Evolutionary conservation across 441 rosid genomes (phyloP), one percentile per base, ranked within the genome.

Genomic region (Gossypium trilobum): DNA sequence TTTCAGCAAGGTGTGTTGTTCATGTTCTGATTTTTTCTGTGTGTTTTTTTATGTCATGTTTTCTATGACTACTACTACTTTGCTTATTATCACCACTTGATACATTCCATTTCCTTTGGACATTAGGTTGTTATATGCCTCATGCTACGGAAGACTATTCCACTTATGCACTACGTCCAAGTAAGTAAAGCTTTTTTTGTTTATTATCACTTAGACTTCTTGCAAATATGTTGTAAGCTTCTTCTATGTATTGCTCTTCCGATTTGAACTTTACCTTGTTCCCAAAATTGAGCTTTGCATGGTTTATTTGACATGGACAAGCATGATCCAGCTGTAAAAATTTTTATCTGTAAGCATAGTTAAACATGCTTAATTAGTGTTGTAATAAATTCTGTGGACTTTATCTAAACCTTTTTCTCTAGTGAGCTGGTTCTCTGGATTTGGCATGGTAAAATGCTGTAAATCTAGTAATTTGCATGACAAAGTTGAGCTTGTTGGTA

Each of bases 111-210:
- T 73, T 79, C 14, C 74, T 70, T 44, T 78, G 76, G 73, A 29
- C 71, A 79, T 55, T 78, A 93, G 99, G 97, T 93, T 76, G 97
- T 90, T 77, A 78, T 90, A 70, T 96, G 99, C 80, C 91, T 93
- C 29, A 86, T 96, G 97, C 65, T 93, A 67, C 89, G 97, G 76
- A 96, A 89, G 91, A 91, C 96, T 25, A 86, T 87, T 11, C 82
- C 91, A 33, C 93, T 96, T 27, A 86, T 93, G 96, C 86, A 82
- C 76, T 96, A 90, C 72, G 88, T 96, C 79, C 91, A 93, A 83
- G 98, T 95, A 77, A 89, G 91, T 82, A 54, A n/a, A 63, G n/a
- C 3, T 64, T 57, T 77, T 77, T 73, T 44, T 68, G 5, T 44
- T 63, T 11, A 25, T 25, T 22, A 60, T 60, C 70, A 19, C 5